Conservation (phyloP, 805 yeast genomes). For the Monosporozyma aerobia region DNA sequence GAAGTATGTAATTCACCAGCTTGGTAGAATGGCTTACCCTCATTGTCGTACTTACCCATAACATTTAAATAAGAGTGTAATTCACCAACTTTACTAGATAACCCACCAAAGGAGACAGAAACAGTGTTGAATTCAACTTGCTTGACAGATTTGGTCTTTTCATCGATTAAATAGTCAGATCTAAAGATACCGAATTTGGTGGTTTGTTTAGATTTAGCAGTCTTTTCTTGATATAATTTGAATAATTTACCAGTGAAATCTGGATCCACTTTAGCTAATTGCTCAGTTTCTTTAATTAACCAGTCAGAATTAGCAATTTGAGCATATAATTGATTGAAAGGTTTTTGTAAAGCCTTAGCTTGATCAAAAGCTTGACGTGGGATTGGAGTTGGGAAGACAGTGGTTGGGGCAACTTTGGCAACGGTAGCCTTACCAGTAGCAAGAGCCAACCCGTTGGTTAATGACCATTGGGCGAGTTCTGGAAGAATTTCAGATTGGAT, state of each 20-base stretch:
- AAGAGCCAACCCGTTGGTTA: constrained; percentile 76
- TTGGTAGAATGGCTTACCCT: constrained; percentile 33
- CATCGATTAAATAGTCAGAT: constrained; percentile 75
- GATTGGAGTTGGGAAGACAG: constrained; percentile 84
- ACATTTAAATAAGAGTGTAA: constrained; percentile 61
- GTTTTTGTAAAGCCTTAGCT: constrained; percentile 56
- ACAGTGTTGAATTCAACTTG: constrained; percentile 96
- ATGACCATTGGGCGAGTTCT: constrained; percentile 60
- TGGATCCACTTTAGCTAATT: constrained; percentile 49
- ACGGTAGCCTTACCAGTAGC: constrained; percentile 46
- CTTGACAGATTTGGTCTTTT: constrained; percentile 44
- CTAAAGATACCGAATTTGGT: constrained; percentile 78
- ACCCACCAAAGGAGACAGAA: constrained; percentile 90
- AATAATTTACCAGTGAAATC: constrained; percentile 79
- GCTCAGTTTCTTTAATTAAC: constrained; percentile 47
- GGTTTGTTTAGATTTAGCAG: constrained; percentile 47
- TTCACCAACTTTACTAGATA: constrained; percentile 69
- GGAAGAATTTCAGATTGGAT: constrained; percentile 31
- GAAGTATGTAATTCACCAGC: constrained; percentile 49
- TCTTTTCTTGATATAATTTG: constrained; percentile 15
- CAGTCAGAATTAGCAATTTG: constrained; percentile 54
- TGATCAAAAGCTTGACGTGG: constrained; percentile 56
- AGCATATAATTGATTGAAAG: constrained; percentile 68
- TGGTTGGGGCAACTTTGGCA: constrained; percentile 70
- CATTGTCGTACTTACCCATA: constrained; percentile 43